Base-by-base conservation (phyloP, 164 flowering plant species). In the Vitis amurensis region DNA sequence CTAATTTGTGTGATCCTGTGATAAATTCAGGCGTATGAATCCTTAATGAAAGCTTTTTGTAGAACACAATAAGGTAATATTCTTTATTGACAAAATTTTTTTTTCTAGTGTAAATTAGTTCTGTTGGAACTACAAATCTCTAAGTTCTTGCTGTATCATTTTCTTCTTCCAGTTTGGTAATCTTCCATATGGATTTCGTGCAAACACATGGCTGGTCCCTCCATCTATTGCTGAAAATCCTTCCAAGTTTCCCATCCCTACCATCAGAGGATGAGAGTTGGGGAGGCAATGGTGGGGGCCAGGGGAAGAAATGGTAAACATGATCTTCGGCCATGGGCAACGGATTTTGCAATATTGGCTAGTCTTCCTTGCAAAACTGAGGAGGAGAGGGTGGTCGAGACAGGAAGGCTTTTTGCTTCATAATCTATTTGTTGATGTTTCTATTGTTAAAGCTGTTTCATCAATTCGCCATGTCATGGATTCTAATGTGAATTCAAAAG, bases 271-370 rank as follows among this genome's bases (percentile, higher is more conserved):
- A 95, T 87, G 94, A 92, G 77, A 82, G 68, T 19, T 95, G 99
- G 99, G 94, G 97, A 66, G 99, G 99, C 73, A 87, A 77, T 83
- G 98, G 97, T 64, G 98, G 99, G 66, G 99, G 99, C 64, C 96
- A 84, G 73, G 73, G 91, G 89, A 80, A 80, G 84, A 82, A 64
- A 81, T 64, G 85, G 86, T 55, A 74, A 87, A 67, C 67, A 82
- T 80, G 91, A 91, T 78, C 78, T 53, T 59, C 87, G 91, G 65
- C 88, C 89, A 9, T 95, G 99, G 99, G 94, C 98, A 1, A 83
- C 87, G 44, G 93, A 95, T 47, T 93, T 95, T 79, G 91, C 98
- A 50, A 77, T 88, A 66, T 73, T 95, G 78, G 92, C 94, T 48
- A 77, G 66, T 52, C 82, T 93, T 68, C 97, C 99, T 49, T 92